A percentile compares a stretch with the other conserved stretches of the same genome.
phyloP scores from a whole-genome alignment of 192 early-diverging fungal species.

The Backusella sp. region DNA sequence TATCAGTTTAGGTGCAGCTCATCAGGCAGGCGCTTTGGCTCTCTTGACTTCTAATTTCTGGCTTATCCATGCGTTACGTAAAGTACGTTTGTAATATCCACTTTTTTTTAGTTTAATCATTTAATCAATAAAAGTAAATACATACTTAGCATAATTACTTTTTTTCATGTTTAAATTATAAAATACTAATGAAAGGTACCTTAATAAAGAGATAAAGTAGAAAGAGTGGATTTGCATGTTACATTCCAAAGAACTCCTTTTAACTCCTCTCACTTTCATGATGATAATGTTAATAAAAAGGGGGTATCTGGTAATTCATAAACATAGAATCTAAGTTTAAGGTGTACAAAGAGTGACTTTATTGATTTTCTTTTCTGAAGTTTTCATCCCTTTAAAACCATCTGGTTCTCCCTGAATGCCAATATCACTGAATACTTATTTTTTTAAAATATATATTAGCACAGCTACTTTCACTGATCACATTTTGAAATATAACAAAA shows the following conservation, averaged over 20 bases:
- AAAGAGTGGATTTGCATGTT: neutral
- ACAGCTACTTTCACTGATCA: neutral
- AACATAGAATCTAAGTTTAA: neutral
- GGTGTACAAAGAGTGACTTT: neutral
- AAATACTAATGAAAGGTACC: neutral
- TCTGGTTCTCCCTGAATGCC: neutral
- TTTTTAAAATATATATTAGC: neutral
- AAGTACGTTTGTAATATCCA: slow-evolving; percentile 36
- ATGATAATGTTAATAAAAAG: neutral
- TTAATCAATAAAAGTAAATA: neutral
- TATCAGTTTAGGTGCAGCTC: slow-evolving; percentile 86
- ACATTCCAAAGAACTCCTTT: slow-evolving; percentile 1
- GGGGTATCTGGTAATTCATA: neutral
- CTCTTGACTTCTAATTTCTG: slow-evolving; percentile 80
- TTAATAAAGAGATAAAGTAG: neutral
- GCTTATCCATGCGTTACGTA: slow-evolving; percentile 68
- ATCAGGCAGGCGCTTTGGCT: slow-evolving; percentile 91
- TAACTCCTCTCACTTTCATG: neutral
- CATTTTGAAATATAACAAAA: neutral
- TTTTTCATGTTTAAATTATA: neutral
- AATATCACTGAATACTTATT: neutral
- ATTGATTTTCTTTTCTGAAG: neutral
- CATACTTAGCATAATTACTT: neutral
- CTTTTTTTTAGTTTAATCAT: neutral
- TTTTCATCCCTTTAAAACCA: neutral